Conservation (phyloP, 2,329 filamentous ascomycete species). For the Dothidotthia symphoricarpi region DNA sequence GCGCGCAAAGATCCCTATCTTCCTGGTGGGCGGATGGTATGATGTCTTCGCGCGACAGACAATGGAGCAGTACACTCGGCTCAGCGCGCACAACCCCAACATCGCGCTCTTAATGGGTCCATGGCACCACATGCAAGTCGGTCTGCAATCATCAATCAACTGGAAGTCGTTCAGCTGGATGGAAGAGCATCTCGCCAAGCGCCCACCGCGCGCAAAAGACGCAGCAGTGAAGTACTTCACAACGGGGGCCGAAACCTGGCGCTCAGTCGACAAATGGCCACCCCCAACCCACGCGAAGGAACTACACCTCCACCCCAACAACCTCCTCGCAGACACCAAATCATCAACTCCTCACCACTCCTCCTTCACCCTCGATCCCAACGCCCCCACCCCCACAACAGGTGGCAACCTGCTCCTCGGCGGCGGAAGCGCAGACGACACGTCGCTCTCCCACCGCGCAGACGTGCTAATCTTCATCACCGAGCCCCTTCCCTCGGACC, state of each 20-base stretch:
- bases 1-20: constrained; percentile 11
- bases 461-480: constrained; percentile 14
- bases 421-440: constrained; percentile 11
- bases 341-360: neutral
- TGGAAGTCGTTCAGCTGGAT: constrained; percentile 9
- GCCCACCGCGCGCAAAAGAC: neutral
- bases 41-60: constrained; percentile 14
- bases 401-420: constrained; percentile 12
- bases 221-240: constrained; percentile 13
- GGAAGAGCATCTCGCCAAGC: constrained; percentile 7
- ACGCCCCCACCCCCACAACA: constrained; percentile 11
- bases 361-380: constrained; percentile 14
- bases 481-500: constrained; percentile 4
- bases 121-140: constrained; percentile 9
- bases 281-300: constrained; percentile 1
- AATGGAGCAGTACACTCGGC: constrained; percentile 15
- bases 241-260: constrained; percentile 17
- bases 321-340: constrained; percentile 1
- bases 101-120: constrained; percentile 13
- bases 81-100: constrained; percentile 8
- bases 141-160: neutral
- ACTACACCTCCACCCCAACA: constrained; percentile 2
- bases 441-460: constrained; percentile 4
- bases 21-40: constrained; percentile 15
- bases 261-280: constrained; percentile 5